These are phyloP conservation scores for Pseudomonodictys pantanalensis DNA, from an alignment of 495 filamentous ascomycete genomes.

Conservation along the genomic window DNA sequence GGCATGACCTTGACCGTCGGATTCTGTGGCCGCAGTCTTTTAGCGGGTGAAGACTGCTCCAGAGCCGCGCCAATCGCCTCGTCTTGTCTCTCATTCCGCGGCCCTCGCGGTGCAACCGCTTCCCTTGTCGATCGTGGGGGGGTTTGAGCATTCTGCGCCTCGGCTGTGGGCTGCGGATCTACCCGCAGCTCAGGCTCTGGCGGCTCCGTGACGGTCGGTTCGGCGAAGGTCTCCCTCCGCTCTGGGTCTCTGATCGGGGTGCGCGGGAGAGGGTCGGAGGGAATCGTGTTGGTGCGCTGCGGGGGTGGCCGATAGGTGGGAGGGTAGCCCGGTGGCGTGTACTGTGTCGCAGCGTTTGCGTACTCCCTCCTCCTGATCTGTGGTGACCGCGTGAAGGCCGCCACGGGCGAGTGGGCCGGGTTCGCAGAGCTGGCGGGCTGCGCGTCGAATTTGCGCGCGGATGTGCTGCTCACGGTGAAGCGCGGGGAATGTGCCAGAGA, in stretches of 20 bases:
- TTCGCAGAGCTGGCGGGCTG: not conserved
- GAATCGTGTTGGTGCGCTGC: not conserved
- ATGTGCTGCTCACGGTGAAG: conserved; percentile 23
- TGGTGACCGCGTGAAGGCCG: conserved; percentile 20
- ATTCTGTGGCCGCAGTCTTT: conserved; percentile 33
- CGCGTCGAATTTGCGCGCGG: conserved; percentile 4
- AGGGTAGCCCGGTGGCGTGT: conserved; percentile 40
- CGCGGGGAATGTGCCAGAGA: conserved; percentile 15
- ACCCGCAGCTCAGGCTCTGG: conserved; percentile 30
- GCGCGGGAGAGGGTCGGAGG: not conserved
- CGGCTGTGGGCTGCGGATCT: conserved; percentile 19
- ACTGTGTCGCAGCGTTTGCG: conserved; percentile 41
- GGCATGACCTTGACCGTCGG: conserved; percentile 65
- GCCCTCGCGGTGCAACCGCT: conserved; percentile 2
- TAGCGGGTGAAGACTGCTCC: conserved; percentile 28
- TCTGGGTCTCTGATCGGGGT: conserved; percentile 3
- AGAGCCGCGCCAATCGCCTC: conserved; percentile 1
- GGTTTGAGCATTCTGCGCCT: not conserved
- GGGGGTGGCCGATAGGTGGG: conserved; percentile 29
- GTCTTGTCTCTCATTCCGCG: not conserved
- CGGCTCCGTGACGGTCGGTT: conserved; percentile 29
- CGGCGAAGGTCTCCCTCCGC: conserved; percentile 32
- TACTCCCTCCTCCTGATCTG: conserved; percentile 26
- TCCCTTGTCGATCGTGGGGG: not conserved
- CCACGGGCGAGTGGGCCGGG: conserved; percentile 10